phyloP scores from a whole-genome alignment of 208 protist species.

The Wallacemonas collosoma region DNA sequence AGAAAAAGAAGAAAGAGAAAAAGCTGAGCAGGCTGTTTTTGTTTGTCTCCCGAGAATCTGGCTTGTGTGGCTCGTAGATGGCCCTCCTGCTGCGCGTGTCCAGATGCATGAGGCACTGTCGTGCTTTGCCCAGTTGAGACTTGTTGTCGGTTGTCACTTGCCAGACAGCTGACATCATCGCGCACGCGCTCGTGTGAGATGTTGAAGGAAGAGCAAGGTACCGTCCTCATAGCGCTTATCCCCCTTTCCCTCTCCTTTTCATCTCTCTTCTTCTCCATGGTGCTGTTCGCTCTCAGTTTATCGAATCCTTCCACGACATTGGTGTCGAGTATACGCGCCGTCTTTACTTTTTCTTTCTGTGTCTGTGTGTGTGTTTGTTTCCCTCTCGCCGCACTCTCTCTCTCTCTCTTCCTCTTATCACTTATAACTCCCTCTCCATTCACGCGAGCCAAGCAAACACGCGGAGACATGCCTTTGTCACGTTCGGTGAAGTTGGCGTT shows the following conservation, averaged over 20 bases:
- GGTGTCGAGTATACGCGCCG: no score
- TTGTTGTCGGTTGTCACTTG: no score
- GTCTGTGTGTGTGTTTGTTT: conserved; percentile 10
- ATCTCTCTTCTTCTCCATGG: background rate
- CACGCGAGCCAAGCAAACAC: background rate
- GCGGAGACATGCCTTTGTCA: background rate
- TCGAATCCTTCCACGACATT: background rate
- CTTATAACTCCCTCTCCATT: conserved; percentile 14
- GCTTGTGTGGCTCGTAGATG: background rate
- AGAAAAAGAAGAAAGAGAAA: background rate
- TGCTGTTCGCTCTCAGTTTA: background rate
- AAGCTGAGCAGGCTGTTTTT: background rate
- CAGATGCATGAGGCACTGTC: no score
- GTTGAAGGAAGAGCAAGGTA: no score
- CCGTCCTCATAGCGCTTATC: no score
- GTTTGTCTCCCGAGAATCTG: background rate
- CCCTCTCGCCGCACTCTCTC: background rate
- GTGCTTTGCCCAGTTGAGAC: no score
- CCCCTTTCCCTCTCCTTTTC: no score
- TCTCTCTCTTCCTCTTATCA: conserved; percentile 11
- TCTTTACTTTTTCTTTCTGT: background rate
- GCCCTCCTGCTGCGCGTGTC: no score
- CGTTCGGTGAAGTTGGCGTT: conserved; percentile 2
- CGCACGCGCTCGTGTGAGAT: no score
- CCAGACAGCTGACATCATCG: no score